Conservation (phyloP, 176 grass and related monocot species). For the Pharus latifolius region DNA sequence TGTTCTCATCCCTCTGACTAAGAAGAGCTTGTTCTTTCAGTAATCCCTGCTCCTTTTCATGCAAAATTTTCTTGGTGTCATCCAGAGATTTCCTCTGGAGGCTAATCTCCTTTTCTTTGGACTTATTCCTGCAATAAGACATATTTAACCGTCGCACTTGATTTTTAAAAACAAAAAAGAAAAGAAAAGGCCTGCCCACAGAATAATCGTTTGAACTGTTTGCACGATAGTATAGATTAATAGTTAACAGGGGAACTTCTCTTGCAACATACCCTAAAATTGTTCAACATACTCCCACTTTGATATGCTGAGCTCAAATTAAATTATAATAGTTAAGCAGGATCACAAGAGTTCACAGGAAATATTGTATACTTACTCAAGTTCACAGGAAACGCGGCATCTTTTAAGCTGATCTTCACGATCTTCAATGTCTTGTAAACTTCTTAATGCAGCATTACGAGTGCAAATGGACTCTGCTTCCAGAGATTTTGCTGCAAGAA, state of each 20-base stretch:
- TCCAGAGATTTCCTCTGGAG: slow-evolving; percentile 48
- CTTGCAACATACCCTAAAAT: not conserved
- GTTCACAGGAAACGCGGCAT: slow-evolving; percentile 34
- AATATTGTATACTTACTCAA: slow-evolving; percentile 47
- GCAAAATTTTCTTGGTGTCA: slow-evolving; percentile 61
- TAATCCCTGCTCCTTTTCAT: slow-evolving; percentile 61
- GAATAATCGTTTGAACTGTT: not conserved
- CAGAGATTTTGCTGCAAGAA: slow-evolving; percentile 55
- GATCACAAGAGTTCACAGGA: slow-evolving; percentile 22
- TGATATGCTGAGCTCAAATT: not conserved
- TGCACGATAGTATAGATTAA: not conserved
- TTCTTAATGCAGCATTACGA: slow-evolving; percentile 43
- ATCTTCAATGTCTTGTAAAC: slow-evolving; percentile 70
- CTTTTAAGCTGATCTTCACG: slow-evolving; percentile 80
- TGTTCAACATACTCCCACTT: not conserved
- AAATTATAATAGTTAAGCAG: not conserved
- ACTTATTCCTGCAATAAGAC: slow-evolving; percentile 39
- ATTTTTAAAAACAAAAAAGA: slow-evolving; percentile 1
- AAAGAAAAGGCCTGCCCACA: not conserved
- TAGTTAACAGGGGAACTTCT: not conserved
- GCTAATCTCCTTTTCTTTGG: slow-evolving; percentile 71
- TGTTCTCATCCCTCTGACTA: slow-evolving; percentile 68
- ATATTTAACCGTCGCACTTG: not conserved
- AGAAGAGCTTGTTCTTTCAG: slow-evolving; percentile 53
- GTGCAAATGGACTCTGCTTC: slow-evolving; percentile 44